Conservation (phyloP, 805 yeast species). For the Sugiyamaella qingdaonensis region DNA sequence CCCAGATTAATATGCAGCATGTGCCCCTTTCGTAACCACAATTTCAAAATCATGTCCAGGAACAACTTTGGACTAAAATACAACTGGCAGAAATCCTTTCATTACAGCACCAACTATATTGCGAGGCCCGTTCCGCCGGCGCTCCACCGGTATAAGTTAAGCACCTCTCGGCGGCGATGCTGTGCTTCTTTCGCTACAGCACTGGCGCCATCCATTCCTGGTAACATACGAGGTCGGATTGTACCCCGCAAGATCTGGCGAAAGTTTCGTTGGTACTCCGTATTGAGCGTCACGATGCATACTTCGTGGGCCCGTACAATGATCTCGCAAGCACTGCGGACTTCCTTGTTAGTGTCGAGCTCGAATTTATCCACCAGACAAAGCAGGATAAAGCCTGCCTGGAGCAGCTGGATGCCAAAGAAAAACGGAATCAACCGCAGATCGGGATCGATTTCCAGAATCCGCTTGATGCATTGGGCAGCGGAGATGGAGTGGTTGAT, state of each 20-base stretch:
- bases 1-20: no score
- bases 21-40: no score
- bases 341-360: slow-evolving; percentile 19
- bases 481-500: slow-evolving; percentile 25
- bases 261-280: slow-evolving; percentile 32
- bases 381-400: slow-evolving; percentile 26
- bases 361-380: slow-evolving; percentile 24
- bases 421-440: slow-evolving; percentile 28
- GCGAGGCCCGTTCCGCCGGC: slow-evolving; percentile 14
- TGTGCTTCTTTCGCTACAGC: slow-evolving; percentile 3
- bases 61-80: no score
- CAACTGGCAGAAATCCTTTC: no score
- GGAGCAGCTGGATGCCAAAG: slow-evolving; percentile 28
- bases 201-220: slow-evolving; percentile 9
- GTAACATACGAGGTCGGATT: slow-evolving; percentile 24
- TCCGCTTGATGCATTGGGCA: slow-evolving; percentile 22
- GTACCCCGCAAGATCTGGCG: slow-evolving; percentile 29
- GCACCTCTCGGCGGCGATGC: slow-evolving; percentile 9
- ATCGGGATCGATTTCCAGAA: slow-evolving; percentile 26
- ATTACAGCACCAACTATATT: no score
- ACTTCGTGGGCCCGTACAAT: slow-evolving; percentile 33
- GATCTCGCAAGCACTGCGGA: slow-evolving; percentile 27
- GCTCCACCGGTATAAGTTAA: slow-evolving; percentile 12
- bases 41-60: no score
- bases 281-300: slow-evolving; percentile 30